Conservation (phyloP, 371 early-diverging fungal species). For the Mortierella polycephala region DNA sequence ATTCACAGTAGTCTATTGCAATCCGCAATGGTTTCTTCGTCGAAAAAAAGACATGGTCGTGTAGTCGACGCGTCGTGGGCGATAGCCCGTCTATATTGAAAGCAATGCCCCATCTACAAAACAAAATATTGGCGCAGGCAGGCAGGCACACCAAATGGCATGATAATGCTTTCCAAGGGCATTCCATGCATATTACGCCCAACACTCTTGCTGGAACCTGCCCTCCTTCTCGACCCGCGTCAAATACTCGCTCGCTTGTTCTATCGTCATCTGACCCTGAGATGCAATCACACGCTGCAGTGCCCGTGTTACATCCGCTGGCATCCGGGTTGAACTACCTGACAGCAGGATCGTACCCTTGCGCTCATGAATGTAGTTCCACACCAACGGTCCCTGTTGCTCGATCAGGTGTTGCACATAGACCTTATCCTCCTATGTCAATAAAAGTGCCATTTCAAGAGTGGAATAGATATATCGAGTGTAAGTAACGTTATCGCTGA, state of each 20-base stretch:
- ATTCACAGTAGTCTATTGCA: too few relatives aligned
- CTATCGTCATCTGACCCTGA: conserved; percentile 64
- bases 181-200: conserved; percentile 56
- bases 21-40: too few relatives aligned
- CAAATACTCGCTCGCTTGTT: conserved; percentile 72
- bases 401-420: conserved; percentile 79
- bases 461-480: background rate
- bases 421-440: conserved; percentile 62
- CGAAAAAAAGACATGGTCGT: too few relatives aligned
- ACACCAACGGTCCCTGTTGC: conserved; percentile 67
- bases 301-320: conserved; percentile 80
- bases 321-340: conserved; percentile 88
- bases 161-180: background rate
- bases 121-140: too few relatives aligned
- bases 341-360: conserved; percentile 76
- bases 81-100: too few relatives aligned
- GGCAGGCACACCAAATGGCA: background rate
- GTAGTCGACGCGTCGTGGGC: too few relatives aligned
- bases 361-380: conserved; percentile 69
- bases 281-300: conserved; percentile 70
- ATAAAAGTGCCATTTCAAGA: background rate
- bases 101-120: too few relatives aligned
- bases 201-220: conserved; percentile 91
- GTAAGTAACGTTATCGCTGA: too few relatives aligned
- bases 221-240: conserved; percentile 69